These are phyloP conservation scores for Ilex paraguariensis DNA, from an alignment of 305 asterid species.

Conservation along the genomic window DNA sequence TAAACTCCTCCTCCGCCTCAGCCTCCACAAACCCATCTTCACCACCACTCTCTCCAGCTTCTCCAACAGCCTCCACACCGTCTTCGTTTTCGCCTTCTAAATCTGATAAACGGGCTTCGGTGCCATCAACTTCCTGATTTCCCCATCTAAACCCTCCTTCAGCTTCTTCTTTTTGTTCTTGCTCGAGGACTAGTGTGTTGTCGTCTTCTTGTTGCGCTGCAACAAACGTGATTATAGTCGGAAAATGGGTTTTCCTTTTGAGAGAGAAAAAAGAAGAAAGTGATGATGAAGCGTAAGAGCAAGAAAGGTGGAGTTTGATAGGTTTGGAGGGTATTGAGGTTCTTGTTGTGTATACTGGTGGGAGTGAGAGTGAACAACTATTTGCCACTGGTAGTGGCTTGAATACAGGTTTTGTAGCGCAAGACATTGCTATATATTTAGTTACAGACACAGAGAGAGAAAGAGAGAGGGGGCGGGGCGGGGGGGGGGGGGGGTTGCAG, in stretches of 20 bases:
- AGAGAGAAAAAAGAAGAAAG: slow-evolving; percentile 14
- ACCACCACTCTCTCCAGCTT: slow-evolving; percentile 24
- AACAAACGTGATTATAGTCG: slow-evolving; percentile 33
- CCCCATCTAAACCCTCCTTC: not conserved
- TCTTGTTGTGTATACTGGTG: slow-evolving; percentile 22
- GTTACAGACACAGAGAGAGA: not conserved
- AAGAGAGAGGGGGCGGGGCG: not conserved
- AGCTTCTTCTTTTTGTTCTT: not conserved
- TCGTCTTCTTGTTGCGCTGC: slow-evolving; percentile 56
- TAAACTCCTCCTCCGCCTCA: slow-evolving; percentile 22
- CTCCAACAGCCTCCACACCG: slow-evolving; percentile 22
- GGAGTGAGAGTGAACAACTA: slow-evolving; percentile 29
- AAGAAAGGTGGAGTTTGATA: slow-evolving; percentile 28
- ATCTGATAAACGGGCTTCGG: not conserved
- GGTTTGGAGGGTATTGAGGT: slow-evolving; percentile 23
- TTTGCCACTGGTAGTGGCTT: slow-evolving; percentile 35
- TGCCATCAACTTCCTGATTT: not conserved
- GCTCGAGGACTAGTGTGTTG: slow-evolving; percentile 30
- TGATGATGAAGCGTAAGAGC: slow-evolving; percentile 13
- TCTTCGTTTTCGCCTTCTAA: not conserved
- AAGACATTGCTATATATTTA: slow-evolving; percentile 23
- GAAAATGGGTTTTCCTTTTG: slow-evolving; percentile 17
- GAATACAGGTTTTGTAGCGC: slow-evolving; percentile 18
- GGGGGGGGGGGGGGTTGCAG: not conserved
- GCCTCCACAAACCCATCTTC: slow-evolving; percentile 8